A percentile compares a stretch with the other conserved stretches of the same genome.
phyloP scores from a whole-genome alignment of 2,329 filamentous ascomycete genomes.

The Sporothrix globosa region DNA sequence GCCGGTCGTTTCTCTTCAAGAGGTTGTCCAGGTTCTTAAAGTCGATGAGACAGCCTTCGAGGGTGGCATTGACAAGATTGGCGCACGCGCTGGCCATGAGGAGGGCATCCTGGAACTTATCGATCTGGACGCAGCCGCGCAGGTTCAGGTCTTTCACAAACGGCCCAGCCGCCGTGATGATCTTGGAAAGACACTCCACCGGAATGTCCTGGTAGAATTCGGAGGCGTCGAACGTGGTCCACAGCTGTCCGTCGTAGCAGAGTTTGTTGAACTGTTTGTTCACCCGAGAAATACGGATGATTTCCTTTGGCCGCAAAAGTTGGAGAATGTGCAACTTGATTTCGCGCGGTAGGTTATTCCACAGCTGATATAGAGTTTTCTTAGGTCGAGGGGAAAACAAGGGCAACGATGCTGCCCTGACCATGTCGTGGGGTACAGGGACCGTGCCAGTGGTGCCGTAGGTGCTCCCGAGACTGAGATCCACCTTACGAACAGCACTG shows the following conservation, averaged over 20 bases:
- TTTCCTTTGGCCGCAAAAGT: conserved; percentile 76
- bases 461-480: conserved; percentile 44
- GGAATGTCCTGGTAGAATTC: conserved; percentile 88
- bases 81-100: conserved; percentile 80
- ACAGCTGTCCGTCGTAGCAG: conserved; percentile 94
- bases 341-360: conserved; percentile 80
- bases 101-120: conserved; percentile 76
- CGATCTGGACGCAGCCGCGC: conserved; percentile 85
- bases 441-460: neutral
- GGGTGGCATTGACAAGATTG: conserved; percentile 83
- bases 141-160: conserved; percentile 92
- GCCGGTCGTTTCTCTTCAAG: conserved; percentile 70
- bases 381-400: conserved; percentile 44
- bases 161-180: conserved; percentile 81
- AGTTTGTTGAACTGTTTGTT: conserved; percentile 77
- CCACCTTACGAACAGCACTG: conserved; percentile 56
- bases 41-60: conserved; percentile 81
- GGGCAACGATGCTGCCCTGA: conserved; percentile 17
- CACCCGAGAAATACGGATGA: conserved; percentile 76
- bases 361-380: conserved; percentile 65
- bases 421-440: conserved; percentile 51
- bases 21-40: conserved; percentile 79
- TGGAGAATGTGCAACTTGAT: conserved; percentile 76
- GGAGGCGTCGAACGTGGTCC: conserved; percentile 81
- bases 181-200: conserved; percentile 77